Evolutionary conservation across 768 basidiomycete species (phyloP).

Genomic region (Phaffia australis): DNA sequence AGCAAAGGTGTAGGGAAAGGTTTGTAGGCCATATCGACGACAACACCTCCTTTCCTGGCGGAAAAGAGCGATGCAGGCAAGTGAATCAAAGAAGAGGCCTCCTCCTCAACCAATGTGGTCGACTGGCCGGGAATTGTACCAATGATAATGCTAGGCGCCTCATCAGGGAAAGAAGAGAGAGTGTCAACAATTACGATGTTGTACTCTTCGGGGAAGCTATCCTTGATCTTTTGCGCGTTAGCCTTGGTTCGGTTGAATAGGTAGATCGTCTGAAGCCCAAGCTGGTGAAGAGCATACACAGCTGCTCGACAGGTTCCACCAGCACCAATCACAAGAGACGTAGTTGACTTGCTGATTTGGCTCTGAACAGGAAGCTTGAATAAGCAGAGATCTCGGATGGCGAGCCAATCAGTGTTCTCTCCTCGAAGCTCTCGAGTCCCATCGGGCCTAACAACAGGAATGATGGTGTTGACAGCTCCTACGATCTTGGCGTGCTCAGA

Average conservation of each 20-base stretch:
- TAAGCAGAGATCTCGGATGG: conserved; percentile 52
- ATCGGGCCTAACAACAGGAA: conserved; percentile 44
- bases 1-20: conserved; percentile 76
- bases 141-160: conserved; percentile 62
- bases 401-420: conserved; percentile 95
- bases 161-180: conserved; percentile 44
- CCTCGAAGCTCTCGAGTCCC: conserved; percentile 56
- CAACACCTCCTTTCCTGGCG: conserved; percentile 47
- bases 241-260: conserved; percentile 71
- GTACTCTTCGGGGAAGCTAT: conserved; percentile 55
- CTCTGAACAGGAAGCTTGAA: conserved; percentile 41
- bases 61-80: conserved; percentile 53
- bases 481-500: conserved; percentile 72
- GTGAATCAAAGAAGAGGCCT: conserved; percentile 39
- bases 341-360: conserved; percentile 39
- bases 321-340: conserved; percentile 80
- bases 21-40: conserved; percentile 90
- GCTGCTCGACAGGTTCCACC: conserved; percentile 93
- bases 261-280: conserved; percentile 63
- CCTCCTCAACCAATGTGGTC: conserved; percentile 46
- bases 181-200: conserved; percentile 50
- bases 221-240: conserved; percentile 61
- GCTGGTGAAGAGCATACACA: conserved; percentile 67
- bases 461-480: conserved; percentile 91
- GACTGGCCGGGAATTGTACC: conserved; percentile 65